phyloP scores from a whole-genome alignment of 2,329 filamentous ascomycete species.

The Delphinella strobiligena region DNA sequence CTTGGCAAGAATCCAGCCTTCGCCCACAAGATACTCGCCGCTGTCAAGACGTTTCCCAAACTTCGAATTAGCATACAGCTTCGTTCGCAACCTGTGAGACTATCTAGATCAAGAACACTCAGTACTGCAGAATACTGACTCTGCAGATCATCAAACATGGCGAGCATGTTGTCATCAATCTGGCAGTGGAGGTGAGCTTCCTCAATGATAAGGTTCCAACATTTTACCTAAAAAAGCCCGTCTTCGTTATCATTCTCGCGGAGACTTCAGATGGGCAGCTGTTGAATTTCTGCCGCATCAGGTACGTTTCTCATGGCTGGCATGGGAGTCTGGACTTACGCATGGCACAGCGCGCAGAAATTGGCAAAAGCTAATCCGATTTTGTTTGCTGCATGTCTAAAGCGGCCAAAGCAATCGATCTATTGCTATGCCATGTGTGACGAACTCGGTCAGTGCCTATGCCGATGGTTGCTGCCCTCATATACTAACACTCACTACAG shows the following conservation, averaged over 20 bases:
- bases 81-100: conserved; percentile 34
- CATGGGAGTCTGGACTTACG: conserved; percentile 8
- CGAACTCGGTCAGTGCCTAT: conserved; percentile 49
- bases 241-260: conserved; percentile 63
- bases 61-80: conserved; percentile 43
- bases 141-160: conserved; percentile 19
- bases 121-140: conserved; percentile 17
- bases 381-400: conserved; percentile 46
- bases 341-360: conserved; percentile 44
- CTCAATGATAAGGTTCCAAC: conserved; percentile 51
- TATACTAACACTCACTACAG: conserved; percentile 21
- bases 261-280: conserved; percentile 58
- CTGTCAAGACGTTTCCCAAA: conserved; percentile 60
- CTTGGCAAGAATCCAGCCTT: conserved; percentile 74
- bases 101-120: neutral
- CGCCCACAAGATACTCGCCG: conserved; percentile 56
- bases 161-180: conserved; percentile 42
- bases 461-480: too few species aligned
- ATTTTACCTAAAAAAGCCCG: conserved; percentile 49
- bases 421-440: conserved; percentile 70
- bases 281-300: conserved; percentile 54
- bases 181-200: conserved; percentile 59
- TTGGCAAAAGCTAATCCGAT: conserved; percentile 52
- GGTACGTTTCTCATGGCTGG: conserved; percentile 24
- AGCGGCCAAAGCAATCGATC: conserved; percentile 44